Conservation (phyloP, 2,329 filamentous ascomycete species). For the Hansfordia pulvinata region DNA sequence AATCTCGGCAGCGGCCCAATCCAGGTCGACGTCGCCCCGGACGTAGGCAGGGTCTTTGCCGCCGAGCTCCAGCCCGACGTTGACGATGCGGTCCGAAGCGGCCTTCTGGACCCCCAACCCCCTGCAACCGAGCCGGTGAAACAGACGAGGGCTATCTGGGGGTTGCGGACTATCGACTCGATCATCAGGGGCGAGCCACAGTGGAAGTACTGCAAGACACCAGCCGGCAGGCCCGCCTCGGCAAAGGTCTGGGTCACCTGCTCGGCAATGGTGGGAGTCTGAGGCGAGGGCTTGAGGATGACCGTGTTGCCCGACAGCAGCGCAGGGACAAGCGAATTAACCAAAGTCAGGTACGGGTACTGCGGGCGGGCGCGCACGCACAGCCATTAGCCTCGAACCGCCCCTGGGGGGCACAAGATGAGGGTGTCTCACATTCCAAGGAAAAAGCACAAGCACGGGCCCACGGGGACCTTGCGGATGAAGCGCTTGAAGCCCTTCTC, state of each 20-base stretch:
- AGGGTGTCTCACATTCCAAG: constrained; percentile 68
- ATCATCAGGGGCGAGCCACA: constrained; percentile 66
- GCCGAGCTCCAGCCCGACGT: constrained; percentile 80
- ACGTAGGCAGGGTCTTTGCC: constrained; percentile 94
- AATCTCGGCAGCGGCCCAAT: constrained; percentile 87
- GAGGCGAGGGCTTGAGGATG: constrained; percentile 87
- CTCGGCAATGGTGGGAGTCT: constrained; percentile 86
- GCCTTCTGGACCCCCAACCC: constrained; percentile 77
- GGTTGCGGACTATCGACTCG: constrained; percentile 64
- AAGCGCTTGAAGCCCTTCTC: constrained; percentile 86
- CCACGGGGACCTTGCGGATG: constrained; percentile 77
- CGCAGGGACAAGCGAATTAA: constrained; percentile 89
- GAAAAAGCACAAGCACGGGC: constrained; percentile 79
- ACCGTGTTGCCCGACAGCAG: constrained; percentile 81
- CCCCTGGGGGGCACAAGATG: too few species aligned
- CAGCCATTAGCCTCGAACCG: too few species aligned
- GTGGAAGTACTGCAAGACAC: constrained; percentile 88
- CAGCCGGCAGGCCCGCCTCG: constrained; percentile 67
- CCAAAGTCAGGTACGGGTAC: constrained; percentile 89
- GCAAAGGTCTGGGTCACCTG: constrained; percentile 64
- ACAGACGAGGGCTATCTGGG: constrained; percentile 68
- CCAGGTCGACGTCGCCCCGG: constrained; percentile 70
- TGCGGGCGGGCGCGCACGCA: constrained; percentile 24
- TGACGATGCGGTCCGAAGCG: constrained; percentile 70
- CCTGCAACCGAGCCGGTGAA: constrained; percentile 90